Evolutionary conservation across 2,329 filamentous ascomycete genomes (phyloP).

Genomic region (Colletotrichum theobromicola): DNA sequence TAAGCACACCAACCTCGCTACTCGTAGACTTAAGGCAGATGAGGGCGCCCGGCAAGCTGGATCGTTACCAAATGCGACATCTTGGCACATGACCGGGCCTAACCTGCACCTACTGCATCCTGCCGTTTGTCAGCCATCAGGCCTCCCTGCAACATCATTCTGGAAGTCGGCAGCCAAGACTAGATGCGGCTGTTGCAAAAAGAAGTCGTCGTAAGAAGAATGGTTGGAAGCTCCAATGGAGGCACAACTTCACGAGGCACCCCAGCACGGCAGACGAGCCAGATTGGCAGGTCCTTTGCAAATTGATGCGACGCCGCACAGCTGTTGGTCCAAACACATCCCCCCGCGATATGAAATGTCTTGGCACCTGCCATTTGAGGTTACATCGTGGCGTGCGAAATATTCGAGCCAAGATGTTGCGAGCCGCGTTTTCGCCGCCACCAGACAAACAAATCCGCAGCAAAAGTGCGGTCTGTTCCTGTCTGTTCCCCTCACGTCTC

Average conservation of each 20-base stretch:
- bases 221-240: not conserved
- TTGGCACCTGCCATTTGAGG: conserved; percentile 18
- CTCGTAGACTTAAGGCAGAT: not conserved
- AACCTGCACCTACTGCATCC: not conserved
- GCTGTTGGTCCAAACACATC: not conserved
- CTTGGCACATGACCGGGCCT: not conserved
- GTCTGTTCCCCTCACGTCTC: not conserved
- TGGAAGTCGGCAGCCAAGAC: not conserved
- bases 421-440: not conserved
- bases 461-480: not conserved
- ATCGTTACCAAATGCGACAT: not conserved
- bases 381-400: conserved; percentile 7
- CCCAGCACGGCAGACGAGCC: not conserved
- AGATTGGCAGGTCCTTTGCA: conserved; percentile 3
- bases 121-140: not conserved
- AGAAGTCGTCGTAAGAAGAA: not conserved
- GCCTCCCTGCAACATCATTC: not conserved
- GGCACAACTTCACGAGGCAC: not conserved
- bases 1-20: not conserved
- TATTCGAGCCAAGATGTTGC: not conserved
- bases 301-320: not conserved
- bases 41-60: not conserved
- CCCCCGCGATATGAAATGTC: not conserved
- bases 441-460: not conserved
- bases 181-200: not conserved